phyloP scores from a whole-genome alignment of 2,329 filamentous ascomycete species.

The Ascochyta rabiei region DNA sequence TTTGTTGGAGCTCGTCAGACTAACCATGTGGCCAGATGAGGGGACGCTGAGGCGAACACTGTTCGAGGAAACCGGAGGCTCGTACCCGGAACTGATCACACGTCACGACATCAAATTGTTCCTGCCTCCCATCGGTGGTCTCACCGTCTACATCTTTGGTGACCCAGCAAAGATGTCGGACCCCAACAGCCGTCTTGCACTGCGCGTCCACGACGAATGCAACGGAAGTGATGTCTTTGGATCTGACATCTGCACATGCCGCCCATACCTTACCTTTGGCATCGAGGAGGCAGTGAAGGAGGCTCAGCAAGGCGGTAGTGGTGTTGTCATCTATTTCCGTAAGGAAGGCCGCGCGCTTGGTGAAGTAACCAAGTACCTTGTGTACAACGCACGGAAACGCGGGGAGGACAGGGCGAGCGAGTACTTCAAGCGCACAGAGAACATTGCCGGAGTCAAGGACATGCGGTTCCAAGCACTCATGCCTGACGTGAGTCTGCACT shows the following conservation, averaged over 20 bases:
- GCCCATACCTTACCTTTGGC: conserved; percentile 94
- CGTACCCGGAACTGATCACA: conserved; percentile 95
- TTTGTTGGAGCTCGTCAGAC: conserved; percentile 7
- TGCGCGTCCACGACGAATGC: conserved; percentile 87
- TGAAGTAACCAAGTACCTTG: conserved; percentile 88
- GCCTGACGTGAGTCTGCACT: conserved; percentile 67
- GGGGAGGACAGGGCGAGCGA: conserved; percentile 80
- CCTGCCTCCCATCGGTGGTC: conserved; percentile 89
- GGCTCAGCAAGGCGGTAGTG: conserved; percentile 90
- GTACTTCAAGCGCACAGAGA: conserved; percentile 97
- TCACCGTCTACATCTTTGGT: conserved; percentile 97
- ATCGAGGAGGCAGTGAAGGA: conserved; percentile 98
- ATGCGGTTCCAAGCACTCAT: conserved; percentile 99
- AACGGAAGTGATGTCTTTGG: conserved; percentile 98
- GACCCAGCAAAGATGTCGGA: conserved; percentile 94
- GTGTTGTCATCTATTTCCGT: conserved; percentile 97
- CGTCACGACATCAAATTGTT: conserved; percentile 94
- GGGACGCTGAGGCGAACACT: conserved; percentile 82
- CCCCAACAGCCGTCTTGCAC: conserved; percentile 76
- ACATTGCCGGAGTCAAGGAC: conserved; percentile 92
- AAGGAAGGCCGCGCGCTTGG: conserved; percentile 95
- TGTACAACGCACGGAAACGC: conserved; percentile 80
- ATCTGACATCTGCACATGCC: conserved; percentile 96
- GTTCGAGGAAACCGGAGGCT: conserved; percentile 95
- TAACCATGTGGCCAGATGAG: conserved; percentile 66